Base-by-base conservation (phyloP, 2,329 filamentous ascomycete species). In the Penicillium sp. region DNA sequence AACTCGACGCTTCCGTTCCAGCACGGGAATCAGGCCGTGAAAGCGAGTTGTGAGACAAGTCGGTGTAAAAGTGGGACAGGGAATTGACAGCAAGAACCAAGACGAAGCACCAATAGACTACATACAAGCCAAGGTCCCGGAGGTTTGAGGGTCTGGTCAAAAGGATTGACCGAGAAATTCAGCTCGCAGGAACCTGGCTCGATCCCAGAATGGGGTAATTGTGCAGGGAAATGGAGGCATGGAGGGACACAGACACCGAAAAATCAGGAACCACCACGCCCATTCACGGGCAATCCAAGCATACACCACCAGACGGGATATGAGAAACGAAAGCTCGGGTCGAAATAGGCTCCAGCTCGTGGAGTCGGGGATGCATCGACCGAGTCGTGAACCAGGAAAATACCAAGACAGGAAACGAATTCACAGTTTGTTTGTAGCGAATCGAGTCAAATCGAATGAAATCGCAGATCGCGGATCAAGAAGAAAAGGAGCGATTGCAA, bases 21-120 rank as follows among this genome's bases (percentile, higher is more conserved):
- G 14, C 40, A 37, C 29, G 26, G 21, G 16, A 28, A 51, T 26
- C 39, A 39, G 36, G 33, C 50, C 34, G 34, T 14, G 28, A 43
- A 16, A 48, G 29, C 24, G 34, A 50, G 40, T 5, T 18, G 24
- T 11, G 42, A 50, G 40, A 36, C 51, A 47, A 48, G 21, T 31
- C 23, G 34, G 24, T 16, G 31, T 13, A 14, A 21, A 29, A n/a
- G 19, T n/a, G 39, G 42, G 18, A 43, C 42, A 48, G 28, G 28
- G 49, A 34, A 48, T 51, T 54, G 40, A 44, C 52, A 51, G 39
- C 26, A 53, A 52, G 50, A 47, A 42, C 44, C 50, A 51, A 55
- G 48, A 55, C 52, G 50, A 48, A 54, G 34, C 46, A 48, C 51
- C 51, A 49, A 42, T 65, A 62, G 57, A 61, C 59, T 61, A 66